A percentile compares a stretch with the other conserved stretches of the same genome.
phyloP scores from a whole-genome alignment of 139 green algal genomes.

The Protoeuglena noctilucae region DNA sequence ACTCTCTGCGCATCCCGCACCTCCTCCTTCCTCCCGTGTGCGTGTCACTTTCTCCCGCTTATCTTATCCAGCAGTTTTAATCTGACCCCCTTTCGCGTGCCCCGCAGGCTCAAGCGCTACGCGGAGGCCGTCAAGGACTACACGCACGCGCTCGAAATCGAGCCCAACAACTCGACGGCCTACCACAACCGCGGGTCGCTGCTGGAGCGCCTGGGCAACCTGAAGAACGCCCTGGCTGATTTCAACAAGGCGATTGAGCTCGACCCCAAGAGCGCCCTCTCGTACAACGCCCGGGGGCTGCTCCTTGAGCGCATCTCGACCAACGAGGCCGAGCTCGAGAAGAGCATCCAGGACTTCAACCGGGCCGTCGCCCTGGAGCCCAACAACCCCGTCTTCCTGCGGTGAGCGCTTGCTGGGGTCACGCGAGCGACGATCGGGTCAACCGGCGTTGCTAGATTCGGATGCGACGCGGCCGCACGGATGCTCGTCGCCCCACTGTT shows the following conservation, averaged over 20 bases:
- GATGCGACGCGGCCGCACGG: no score
- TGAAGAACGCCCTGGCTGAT: conserved; percentile 30
- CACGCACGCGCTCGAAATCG: conserved; percentile 29
- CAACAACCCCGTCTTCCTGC: conserved; percentile 15
- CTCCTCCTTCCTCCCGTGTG: no score
- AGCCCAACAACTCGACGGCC: conserved; percentile 53
- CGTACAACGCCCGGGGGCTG: conserved; percentile 25
- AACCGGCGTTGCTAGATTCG: no score
- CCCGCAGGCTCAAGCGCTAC: conserved; percentile 27
- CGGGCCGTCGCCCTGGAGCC: conserved; percentile 22
- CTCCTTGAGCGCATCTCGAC: conserved; percentile 28
- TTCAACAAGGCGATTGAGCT: conserved; percentile 27
- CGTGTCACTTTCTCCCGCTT: no score
- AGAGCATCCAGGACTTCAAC: conserved; percentile 29
- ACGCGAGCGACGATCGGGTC: no score
- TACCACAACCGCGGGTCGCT: conserved; percentile 52
- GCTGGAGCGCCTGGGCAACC: conserved; percentile 39
- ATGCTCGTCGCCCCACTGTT: no score
- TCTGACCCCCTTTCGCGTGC: no score
- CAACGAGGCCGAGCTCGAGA: not conserved
- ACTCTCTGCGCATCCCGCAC: no score
- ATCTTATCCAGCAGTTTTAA: no score
- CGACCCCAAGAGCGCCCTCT: conserved; percentile 20
- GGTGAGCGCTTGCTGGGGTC: no score
- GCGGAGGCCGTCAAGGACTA: conserved; percentile 51